Conservation (phyloP, 768 basidiomycete genomes). For the Termitomyces sp. region DNA sequence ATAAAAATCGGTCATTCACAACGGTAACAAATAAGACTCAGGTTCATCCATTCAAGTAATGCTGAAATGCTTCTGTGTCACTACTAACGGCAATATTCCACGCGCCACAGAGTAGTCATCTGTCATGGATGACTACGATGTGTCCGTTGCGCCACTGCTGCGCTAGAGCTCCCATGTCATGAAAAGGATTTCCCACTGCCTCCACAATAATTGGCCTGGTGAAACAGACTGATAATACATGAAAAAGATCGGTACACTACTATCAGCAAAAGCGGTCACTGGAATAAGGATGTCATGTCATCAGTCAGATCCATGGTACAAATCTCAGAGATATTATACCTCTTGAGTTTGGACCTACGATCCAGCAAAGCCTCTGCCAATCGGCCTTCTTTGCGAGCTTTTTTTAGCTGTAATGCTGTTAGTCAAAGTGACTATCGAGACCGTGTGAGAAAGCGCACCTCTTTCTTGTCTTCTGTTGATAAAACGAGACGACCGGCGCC, state of each 20-base stretch:
- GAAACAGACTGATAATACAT: background rate
- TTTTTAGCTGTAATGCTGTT: constrained; percentile 57
- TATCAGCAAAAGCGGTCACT: constrained; percentile 54
- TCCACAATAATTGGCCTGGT: background rate
- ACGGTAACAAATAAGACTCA: background rate
- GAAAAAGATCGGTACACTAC: constrained; percentile 2
- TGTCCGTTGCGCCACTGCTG: background rate
- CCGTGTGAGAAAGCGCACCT: constrained; percentile 40
- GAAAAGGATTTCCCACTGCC: background rate
- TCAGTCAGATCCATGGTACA: background rate
- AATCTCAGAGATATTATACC: constrained; percentile 38
- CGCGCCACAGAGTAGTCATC: no score
- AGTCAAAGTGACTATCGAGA: background rate
- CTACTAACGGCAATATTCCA: background rate
- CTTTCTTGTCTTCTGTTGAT: constrained; percentile 69
- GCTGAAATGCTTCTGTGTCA: background rate
- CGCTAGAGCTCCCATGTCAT: background rate
- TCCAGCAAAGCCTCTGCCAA: constrained; percentile 79
- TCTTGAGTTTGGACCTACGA: constrained; percentile 80
- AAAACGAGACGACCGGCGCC: constrained; percentile 75
- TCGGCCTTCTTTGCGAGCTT: constrained; percentile 76
- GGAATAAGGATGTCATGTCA: background rate
- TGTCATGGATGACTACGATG: background rate
- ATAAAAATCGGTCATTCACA: no score
- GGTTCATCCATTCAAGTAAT: no score